Evolutionary conservation across 768 basidiomycete genomes (phyloP).

Genomic region (Trametes sanguinea): DNA sequence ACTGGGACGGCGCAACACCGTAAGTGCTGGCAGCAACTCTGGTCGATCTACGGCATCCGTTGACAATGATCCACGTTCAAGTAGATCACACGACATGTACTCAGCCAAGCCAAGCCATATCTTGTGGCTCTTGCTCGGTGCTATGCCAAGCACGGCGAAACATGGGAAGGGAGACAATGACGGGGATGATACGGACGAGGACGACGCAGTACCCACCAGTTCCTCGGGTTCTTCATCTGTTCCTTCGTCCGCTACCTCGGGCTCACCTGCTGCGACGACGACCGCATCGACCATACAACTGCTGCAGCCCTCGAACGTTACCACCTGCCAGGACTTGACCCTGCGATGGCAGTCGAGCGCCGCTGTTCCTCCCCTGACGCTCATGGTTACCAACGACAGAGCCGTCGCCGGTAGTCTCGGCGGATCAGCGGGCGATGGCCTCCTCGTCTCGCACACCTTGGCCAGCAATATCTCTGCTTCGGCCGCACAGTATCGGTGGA

Average conservation of each 20-base stretch:
- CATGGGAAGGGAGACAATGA: conserved; percentile 11
- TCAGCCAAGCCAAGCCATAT: not conserved
- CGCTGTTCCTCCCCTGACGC: conserved; percentile 25
- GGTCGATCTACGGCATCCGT: not conserved
- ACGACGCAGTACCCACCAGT: not conserved
- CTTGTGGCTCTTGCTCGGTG: not conserved
- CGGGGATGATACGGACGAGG: conserved; percentile 1
- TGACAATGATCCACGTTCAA: no score
- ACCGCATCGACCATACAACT: conserved; percentile 26
- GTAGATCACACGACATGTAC: not conserved
- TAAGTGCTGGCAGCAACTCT: no score
- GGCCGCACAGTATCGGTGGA: conserved; percentile 32
- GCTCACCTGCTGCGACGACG: not conserved
- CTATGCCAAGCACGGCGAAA: conserved; percentile 1
- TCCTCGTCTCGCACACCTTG: conserved; percentile 29
- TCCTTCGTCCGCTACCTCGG: conserved; percentile 1
- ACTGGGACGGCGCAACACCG: not conserved
- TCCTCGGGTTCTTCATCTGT: not conserved
- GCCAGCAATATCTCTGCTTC: conserved; percentile 31
- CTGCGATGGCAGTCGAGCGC: conserved; percentile 32
- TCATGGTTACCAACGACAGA: conserved; percentile 26
- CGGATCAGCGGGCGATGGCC: not conserved
- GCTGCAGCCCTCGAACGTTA: conserved; percentile 30
- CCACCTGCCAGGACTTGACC: conserved; percentile 32
- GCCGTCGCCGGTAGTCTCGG: conserved; percentile 9